Evolutionary conservation across 1,284 basidiomycete genomes (phyloP).

Genomic region (Cryptococcus hybrid): DNA sequence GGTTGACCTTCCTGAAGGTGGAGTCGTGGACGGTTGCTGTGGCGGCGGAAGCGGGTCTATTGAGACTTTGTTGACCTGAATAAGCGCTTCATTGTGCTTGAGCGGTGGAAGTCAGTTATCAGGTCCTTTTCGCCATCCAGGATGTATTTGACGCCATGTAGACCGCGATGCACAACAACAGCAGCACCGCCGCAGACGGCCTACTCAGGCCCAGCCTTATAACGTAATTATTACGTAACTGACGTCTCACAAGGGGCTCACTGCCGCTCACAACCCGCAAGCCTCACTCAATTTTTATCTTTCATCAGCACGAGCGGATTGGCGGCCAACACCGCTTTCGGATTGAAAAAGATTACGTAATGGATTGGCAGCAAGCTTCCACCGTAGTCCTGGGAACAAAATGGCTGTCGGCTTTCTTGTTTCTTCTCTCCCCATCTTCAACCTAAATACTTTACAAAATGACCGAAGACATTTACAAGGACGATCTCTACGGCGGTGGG

Average conservation of each 20-base stretch:
- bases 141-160: not conserved
- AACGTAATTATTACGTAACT: not conserved
- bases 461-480: slow-evolving; percentile 43
- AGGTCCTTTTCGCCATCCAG: not conserved
- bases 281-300: too few species aligned
- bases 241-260: too few species aligned
- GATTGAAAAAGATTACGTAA: not conserved
- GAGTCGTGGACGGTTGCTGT: not conserved
- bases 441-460: slow-evolving; percentile 16
- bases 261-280: too few species aligned
- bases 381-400: not conserved
- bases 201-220: not conserved
- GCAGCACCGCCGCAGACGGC: not conserved
- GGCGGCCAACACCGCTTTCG: not conserved
- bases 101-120: not conserved
- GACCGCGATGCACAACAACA: not conserved
- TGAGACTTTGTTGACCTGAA: slow-evolving; percentile 15
- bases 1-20: slow-evolving; percentile 9
- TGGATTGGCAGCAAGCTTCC: not conserved
- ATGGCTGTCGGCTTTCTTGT: not conserved
- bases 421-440: slow-evolving; percentile 1
- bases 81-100: slow-evolving; percentile 14
- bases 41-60: slow-evolving; percentile 16
- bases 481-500: slow-evolving; percentile 43
- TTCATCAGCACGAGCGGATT: too few species aligned